Evolutionary conservation across 495 filamentous ascomycete genomes (phyloP), one percentile per base, ranked within the genome.

Genomic region (Penicillium daleae): DNA sequence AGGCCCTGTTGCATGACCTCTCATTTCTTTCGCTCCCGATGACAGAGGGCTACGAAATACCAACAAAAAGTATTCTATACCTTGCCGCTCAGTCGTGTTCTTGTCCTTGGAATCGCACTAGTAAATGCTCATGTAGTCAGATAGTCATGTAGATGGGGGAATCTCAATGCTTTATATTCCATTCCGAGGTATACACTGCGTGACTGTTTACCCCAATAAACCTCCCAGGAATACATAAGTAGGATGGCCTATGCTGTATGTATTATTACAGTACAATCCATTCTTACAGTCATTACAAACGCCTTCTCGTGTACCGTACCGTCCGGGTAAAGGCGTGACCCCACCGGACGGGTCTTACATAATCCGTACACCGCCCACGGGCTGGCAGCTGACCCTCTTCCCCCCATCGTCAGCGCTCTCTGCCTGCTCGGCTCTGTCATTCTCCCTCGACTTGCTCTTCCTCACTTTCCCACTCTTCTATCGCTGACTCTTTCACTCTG

Each of bases 1-100:
- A 62, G 61, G 61, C 61, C 15, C 51, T 27, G 31, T 22, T 59
- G 56, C 56, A 68, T 65, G 66, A 68, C 63, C 57, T 63, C 60
- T 63, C 60, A 63, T 60, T 59, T 56, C 56, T 60, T 50, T 46
- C 60, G 52, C 60, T 66, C 56, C 64, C 51, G 64, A 35, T 59
- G 40, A 32, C 50, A 59, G 44, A 48, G 65, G 39, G 57, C 53
- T 61, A 67, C 55, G 61, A 63, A 67, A 64, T 67, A 62, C 59
- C 48, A 64, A 33, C 21, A 46, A 46, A 61, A 67, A 61, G 57
- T 65, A 51, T 44, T 32, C 42, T 19, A 60, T 42, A 54, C 24
- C 40, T 40, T 33, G 44, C 46, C 39, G 46, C 42, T 6, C 24
- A 22, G 12, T 29, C 24, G 27, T 46, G 31, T 19, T 48, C 7